Evolutionary conservation across 2,329 filamentous ascomycete species (phyloP), one percentile per base, ranked within the genome.

Genomic region (Celoporthe dispersa): DNA sequence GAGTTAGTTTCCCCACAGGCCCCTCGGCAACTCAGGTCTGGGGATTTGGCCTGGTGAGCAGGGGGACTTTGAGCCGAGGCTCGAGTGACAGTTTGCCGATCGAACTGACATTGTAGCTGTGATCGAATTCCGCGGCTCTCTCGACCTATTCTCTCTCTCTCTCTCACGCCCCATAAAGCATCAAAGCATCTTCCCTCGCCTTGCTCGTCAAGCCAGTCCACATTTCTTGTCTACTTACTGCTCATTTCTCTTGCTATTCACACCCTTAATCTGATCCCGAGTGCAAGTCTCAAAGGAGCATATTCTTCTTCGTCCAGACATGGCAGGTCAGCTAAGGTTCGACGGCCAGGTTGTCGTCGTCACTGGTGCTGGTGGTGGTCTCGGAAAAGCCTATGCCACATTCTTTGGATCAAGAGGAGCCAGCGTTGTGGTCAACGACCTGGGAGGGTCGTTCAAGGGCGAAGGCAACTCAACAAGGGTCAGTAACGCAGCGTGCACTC

Each of bases 321-420:
- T 91, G 90, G 85, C 83, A 73, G 83, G 82, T 69, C 88, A 92
- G 81, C 84, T 97, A 78, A 88, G 94, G 79, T 97, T 90, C 81
- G 94, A 97, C 83, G 91, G 90, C 82, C 93, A 96, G 86, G 94
- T 93, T 75, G 92, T 94, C 76, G 93, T 97, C 75, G 90, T 97
- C 75, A 97, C 93, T 63, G 94, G 93, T 77, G 93, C 93, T 73
- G 93, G 93, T 73, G 93, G 92, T 80, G 93, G 93, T 74, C 82
- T 96, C 69, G 93, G 93, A 74, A 93, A 91, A 82, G 90, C 91
- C 79, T 97, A 97, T 83, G 91, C 92, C 75, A 84, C 91, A 71
- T 98, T 97, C 86, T 98, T 97, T 79, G 96, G 88, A 70, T 94
- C 93, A 69, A 90, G 95, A 79, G 96, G 96, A 77, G 96, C 79